Evolutionary conservation across 2,329 filamentous ascomycete genomes (phyloP).

Genomic region (Penicillium sp.): DNA sequence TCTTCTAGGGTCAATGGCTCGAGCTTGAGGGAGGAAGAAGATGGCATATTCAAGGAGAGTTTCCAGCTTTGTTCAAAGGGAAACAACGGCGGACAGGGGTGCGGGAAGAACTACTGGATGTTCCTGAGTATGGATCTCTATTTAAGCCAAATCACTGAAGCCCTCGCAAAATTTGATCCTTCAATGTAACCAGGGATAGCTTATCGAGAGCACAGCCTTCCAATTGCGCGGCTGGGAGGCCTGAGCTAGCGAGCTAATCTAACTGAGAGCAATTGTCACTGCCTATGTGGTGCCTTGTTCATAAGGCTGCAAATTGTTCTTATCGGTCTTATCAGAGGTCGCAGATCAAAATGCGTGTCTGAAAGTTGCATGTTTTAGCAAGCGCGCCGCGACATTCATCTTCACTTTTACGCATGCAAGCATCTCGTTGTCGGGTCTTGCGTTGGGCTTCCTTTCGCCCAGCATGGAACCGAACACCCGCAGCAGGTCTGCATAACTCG

Average conservation of each 20-base stretch:
- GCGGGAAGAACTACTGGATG: background rate
- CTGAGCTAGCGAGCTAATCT: background rate
- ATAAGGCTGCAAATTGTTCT: background rate
- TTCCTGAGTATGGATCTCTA: background rate
- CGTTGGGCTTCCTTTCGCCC: slow-evolving; percentile 30
- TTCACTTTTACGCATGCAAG: slow-evolving; percentile 33
- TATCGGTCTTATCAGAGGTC: slow-evolving; percentile 1
- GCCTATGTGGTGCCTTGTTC: background rate
- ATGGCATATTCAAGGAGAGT: background rate
- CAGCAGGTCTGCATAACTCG: slow-evolving; percentile 7
- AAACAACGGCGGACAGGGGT: too few relatives aligned
- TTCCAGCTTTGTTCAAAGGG: background rate
- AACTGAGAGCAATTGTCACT: background rate
- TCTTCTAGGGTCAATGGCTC: slow-evolving; percentile 21
- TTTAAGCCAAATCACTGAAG: background rate
- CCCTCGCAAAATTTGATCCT: background rate
- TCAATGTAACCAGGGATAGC: background rate
- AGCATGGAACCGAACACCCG: slow-evolving; percentile 19
- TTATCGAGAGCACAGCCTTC: background rate
- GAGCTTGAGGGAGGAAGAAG: background rate
- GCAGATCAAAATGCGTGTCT: background rate
- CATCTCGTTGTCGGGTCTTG: slow-evolving; percentile 18
- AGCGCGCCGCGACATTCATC: background rate
- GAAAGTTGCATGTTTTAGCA: background rate
- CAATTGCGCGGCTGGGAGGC: background rate